These are phyloP conservation scores for Lunasporangiospora selenospora DNA, from an alignment of 192 early-diverging fungal species.

Conservation along the genomic window DNA sequence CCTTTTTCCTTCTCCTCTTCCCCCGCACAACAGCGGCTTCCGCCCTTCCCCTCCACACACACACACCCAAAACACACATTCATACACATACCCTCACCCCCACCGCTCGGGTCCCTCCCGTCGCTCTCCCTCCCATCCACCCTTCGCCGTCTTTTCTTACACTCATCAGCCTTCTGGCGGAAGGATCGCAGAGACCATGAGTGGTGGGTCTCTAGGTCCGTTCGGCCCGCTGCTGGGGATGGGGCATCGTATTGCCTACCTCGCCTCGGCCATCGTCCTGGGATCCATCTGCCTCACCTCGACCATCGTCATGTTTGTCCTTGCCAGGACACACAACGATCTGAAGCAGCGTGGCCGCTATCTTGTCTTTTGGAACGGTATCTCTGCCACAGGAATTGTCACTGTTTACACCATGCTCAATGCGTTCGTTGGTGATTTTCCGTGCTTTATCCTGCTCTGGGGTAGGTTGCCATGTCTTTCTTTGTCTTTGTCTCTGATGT, in stretches of 20 bases:
- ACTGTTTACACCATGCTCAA: conserved; percentile 42
- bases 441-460: conserved; percentile 39
- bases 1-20: neutral
- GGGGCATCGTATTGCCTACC: conserved; percentile 27
- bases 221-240: conserved; percentile 19
- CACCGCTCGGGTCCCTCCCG: neutral
- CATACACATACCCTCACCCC: neutral
- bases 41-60: neutral
- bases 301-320: conserved; percentile 29
- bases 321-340: conserved; percentile 36
- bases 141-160: neutral
- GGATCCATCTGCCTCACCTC: conserved; percentile 33
- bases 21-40: neutral
- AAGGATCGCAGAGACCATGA: conserved; percentile 1
- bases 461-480: conserved; percentile 28
- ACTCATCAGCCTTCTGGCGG: neutral
- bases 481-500: too few relatives aligned
- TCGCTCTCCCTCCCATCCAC: neutral
- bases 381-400: conserved; percentile 34
- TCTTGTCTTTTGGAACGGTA: conserved; percentile 41
- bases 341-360: conserved; percentile 48
- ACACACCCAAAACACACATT: conserved; percentile 14
- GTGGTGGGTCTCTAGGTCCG: too few relatives aligned
- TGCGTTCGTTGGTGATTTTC: conserved; percentile 41
- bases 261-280: conserved; percentile 14